These are phyloP conservation scores for Jaminaea rosea DNA, from an alignment of 1,284 basidiomycete species.

Conservation along the genomic window DNA sequence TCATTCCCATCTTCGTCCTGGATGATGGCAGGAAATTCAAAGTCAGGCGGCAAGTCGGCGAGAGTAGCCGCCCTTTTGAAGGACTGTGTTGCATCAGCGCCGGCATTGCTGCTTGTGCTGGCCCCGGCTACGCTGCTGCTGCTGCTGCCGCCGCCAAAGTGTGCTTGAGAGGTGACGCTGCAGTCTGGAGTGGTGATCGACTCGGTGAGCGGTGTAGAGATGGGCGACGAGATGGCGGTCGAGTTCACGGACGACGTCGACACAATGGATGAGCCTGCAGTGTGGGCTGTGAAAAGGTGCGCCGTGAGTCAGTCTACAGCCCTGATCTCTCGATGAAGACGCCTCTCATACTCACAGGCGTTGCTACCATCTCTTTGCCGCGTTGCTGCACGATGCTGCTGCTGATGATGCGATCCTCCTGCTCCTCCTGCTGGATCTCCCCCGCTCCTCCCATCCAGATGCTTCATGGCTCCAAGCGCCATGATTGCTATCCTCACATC, in stretches of 20 bases:
- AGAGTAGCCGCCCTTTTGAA: slow-evolving; percentile 11
- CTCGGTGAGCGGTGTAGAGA: slow-evolving; percentile 27
- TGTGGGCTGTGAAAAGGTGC: slow-evolving; percentile 1
- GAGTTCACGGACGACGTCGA: slow-evolving; percentile 26
- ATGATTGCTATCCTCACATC: slow-evolving; percentile 37
- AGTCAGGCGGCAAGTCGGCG: slow-evolving; percentile 30
- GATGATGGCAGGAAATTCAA: slow-evolving; percentile 34
- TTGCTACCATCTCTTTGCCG: not conserved
- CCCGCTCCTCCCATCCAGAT: slow-evolving; percentile 19
- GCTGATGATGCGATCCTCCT: not conserved
- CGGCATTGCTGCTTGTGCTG: not conserved
- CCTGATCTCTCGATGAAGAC: not conserved
- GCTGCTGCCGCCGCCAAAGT: not conserved
- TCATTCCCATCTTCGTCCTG: slow-evolving; percentile 34
- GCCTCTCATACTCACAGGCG: not conserved
- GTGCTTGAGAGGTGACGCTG: not conserved
- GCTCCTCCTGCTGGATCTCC: not conserved
- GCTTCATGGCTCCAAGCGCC: slow-evolving; percentile 34
- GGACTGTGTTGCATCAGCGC: not conserved
- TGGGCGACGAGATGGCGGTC: slow-evolving; percentile 30
- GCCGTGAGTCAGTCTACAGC: slow-evolving; percentile 1
- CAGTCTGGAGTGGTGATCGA: not conserved
- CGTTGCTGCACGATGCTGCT: not conserved
- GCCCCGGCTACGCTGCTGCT: no score
- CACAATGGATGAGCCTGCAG: slow-evolving; percentile 17